Conservation (phyloP, 2,329 filamentous ascomycete genomes). For the Ophiostoma angusticollis region DNA sequence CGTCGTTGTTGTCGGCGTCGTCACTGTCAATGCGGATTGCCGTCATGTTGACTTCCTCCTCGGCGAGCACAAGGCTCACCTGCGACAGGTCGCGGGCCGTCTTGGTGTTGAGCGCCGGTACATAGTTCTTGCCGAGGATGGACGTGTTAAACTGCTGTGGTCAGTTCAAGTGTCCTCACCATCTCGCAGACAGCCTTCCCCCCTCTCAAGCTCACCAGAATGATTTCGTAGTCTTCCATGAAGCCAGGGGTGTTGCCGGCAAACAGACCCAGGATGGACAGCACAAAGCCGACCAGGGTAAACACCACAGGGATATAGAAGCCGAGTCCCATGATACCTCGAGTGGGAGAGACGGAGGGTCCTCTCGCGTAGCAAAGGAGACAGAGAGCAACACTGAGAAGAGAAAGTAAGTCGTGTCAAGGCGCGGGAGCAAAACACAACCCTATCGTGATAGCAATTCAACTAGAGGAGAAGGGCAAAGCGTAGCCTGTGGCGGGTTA, state of each 20-base stretch:
- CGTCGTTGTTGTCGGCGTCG: constrained; percentile 12
- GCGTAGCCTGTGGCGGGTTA: no score
- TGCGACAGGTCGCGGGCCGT: constrained; percentile 15
- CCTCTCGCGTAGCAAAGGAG: not conserved
- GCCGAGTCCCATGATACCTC: constrained; percentile 1
- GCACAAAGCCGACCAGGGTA: constrained; percentile 23
- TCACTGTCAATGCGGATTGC: constrained; percentile 12
- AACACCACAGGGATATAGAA: constrained; percentile 20
- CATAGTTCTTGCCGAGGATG: constrained; percentile 25
- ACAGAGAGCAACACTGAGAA: no score
- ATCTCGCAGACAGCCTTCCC: not conserved
- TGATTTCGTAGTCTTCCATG: constrained; percentile 27
- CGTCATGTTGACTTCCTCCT: constrained; percentile 7
- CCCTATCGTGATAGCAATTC: no score
- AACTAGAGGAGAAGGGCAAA: no score
- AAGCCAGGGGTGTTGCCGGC: constrained; percentile 25
- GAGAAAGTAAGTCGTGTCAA: not conserved
- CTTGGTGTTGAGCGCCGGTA: constrained; percentile 18
- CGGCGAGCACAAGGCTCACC: constrained; percentile 7
- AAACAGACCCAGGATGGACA: constrained; percentile 25
- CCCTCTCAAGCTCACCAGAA: constrained; percentile 21
- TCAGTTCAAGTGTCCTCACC: not conserved
- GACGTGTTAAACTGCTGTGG: constrained; percentile 28
- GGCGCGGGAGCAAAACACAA: no score
- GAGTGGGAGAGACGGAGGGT: not conserved